Base-by-base conservation (phyloP, 768 basidiomycete species). In the Coprinellus micaceus region DNA sequence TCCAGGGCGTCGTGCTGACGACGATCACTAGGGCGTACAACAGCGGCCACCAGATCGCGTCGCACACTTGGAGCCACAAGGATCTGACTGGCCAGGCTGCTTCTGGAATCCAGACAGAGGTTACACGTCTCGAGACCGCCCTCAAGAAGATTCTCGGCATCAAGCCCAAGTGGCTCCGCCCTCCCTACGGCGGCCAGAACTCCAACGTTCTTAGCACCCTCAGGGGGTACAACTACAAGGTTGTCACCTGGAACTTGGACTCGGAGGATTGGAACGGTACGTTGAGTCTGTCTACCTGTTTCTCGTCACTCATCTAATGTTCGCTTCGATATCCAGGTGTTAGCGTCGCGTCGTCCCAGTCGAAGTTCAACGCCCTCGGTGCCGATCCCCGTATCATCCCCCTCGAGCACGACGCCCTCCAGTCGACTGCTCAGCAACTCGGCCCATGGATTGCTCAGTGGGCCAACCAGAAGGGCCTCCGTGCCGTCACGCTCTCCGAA, bases 21-120 rank as follows among this genome's bases (percentile, higher is more conserved):
- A 9, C 30, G 11, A 7, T 4, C 26, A 26, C 3, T 25, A 56
- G 56, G 37, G 74, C 72, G 10, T 74, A 72, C 58, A 63, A 66
- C 26, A 62, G 66, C 12, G 78, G 78, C 4, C 77, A 79, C 57
- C 72, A 76, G 61, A 64, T 80, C 47, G 77, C 68, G 5, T 78
- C 78, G 11, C 79, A 81, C 60, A 79, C 78, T 22, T 81, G 79
- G 79, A 60, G 64, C 11, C 79, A 81, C 56, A 58, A 60, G 15
- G 65, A 77, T 53, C 65, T 80, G 1, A 67, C 67, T 4, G 68
- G 58, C 7, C 63, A 77, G 33, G 37, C 36, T 30, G 51, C 54
- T 17, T 39, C 58, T 1, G 45, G 46, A 12, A 48, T 56, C 29
- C 29, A 39, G 37, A 55, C 26, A 37, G 54, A 61, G 44, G 53